A percentile compares a stretch with the other conserved stretches of the same genome.
These are phyloP conservation scores for Chloromonas sp. DNA, from an alignment of 163 green algal genomes.

Conservation along the genomic window DNA sequence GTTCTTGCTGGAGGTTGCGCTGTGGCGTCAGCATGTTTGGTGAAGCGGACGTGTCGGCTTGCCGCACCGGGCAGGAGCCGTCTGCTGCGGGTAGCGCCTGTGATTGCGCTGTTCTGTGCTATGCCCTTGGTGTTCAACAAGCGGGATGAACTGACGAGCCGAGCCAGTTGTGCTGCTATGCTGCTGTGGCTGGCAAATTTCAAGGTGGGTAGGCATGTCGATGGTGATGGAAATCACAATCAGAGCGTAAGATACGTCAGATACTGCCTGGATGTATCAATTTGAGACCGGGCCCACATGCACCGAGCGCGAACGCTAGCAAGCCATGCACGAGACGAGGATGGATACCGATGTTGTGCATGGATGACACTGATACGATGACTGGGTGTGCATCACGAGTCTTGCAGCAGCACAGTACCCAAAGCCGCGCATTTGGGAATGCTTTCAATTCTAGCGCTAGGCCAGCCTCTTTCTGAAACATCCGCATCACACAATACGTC, in stretches of 20 bases:
- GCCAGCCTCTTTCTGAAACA: too few relatives aligned
- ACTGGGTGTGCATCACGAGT: too few relatives aligned
- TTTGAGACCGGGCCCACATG: neutral
- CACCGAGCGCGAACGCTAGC: too few relatives aligned
- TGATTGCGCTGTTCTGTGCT: neutral
- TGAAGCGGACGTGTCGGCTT: too few relatives aligned
- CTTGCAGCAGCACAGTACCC: too few relatives aligned
- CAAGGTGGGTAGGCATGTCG: slow-evolving; percentile 3
- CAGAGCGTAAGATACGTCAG: neutral
- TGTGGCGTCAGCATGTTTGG: too few relatives aligned
- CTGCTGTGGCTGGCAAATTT: slow-evolving; percentile 23
- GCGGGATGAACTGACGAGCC: neutral
- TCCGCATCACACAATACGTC: too few relatives aligned
- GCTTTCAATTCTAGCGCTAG: neutral
- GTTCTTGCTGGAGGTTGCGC: too few relatives aligned
- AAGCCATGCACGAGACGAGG: neutral
- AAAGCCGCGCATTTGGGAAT: neutral
- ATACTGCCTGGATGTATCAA: neutral
- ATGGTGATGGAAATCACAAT: too few relatives aligned
- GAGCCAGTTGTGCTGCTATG: slow-evolving; percentile 11
- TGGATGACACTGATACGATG: neutral
- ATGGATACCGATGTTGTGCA: neutral
- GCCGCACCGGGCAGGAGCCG: too few relatives aligned
- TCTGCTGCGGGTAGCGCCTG: neutral
- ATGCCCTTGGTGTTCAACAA: neutral